A percentile compares a stretch with the other conserved stretches of the same genome.
phyloP scores from a whole-genome alignment of 495 filamentous ascomycete genomes.

The Thermothielavioides terrestris region DNA sequence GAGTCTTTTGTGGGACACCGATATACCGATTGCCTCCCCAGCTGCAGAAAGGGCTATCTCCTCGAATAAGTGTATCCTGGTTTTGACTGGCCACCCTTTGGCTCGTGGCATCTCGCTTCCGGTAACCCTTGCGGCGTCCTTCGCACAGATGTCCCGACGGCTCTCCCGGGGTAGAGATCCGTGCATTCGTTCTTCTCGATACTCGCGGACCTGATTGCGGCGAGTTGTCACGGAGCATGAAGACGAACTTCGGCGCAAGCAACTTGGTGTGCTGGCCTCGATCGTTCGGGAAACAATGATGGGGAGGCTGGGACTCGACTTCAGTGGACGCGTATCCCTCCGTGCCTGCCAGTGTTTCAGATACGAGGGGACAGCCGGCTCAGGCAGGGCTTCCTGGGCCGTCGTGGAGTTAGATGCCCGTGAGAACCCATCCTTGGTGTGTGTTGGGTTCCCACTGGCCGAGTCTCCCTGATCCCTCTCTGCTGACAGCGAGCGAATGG shows the following conservation, averaged over 20 bases:
- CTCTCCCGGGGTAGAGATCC: background rate
- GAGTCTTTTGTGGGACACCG: background rate
- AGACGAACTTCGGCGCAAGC: background rate
- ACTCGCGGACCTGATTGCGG: background rate
- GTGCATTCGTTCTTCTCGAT: background rate
- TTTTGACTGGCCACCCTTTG: constrained; percentile 26
- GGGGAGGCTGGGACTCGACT: constrained; percentile 12
- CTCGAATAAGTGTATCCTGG: constrained; percentile 30
- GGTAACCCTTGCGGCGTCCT: background rate
- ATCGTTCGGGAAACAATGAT: constrained; percentile 17
- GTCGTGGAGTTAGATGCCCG: background rate
- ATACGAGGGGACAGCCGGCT: background rate
- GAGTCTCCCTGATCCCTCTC: background rate
- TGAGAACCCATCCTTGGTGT: background rate
- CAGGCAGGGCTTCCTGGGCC: background rate
- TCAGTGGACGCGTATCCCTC: constrained; percentile 1
- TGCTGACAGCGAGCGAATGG: background rate
- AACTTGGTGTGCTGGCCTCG: constrained; percentile 6
- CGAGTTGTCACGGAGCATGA: background rate
- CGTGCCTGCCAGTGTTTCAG: background rate
- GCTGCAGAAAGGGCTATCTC: constrained; percentile 10
- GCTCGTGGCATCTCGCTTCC: background rate
- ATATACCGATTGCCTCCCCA: background rate
- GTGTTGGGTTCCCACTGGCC: background rate
- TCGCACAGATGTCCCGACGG: background rate